Evolutionary conservation across 2,329 filamentous ascomycete genomes (phyloP).

Genomic region (Metarhizium humberi): DNA sequence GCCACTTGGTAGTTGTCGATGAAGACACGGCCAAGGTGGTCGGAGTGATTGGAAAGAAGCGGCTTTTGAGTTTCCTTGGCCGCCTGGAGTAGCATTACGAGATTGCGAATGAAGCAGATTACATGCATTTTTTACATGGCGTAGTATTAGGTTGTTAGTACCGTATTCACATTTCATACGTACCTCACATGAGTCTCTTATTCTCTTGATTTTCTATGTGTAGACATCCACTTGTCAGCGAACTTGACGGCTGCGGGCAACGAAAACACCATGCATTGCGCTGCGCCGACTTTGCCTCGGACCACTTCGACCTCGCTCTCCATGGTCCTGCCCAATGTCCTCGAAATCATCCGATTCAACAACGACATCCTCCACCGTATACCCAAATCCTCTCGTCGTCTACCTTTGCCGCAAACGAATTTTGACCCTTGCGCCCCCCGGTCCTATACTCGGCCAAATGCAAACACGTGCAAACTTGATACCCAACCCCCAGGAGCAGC

Average conservation of each 20-base stretch:
- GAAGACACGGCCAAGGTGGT: constrained; percentile 39
- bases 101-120: background rate
- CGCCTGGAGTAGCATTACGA: background rate
- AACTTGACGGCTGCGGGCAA: background rate
- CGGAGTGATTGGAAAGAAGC: constrained; percentile 50
- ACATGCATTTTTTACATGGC: background rate
- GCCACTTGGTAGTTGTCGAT: constrained; percentile 43
- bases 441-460: background rate
- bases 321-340: background rate
- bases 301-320: background rate
- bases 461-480: background rate
- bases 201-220: background rate
- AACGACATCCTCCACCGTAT: background rate
- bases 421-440: too few relatives aligned
- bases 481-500: background rate
- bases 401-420: too few relatives aligned
- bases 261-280: background rate
- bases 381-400: background rate
- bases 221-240: background rate
- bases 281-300: background rate
- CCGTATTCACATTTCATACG: background rate
- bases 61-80: constrained; percentile 21
- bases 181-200: background rate
- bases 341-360: background rate
- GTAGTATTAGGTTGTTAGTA: background rate